A percentile compares a stretch with the other conserved stretches of the same genome.
These are phyloP conservation scores for Picea mariana DNA, from an alignment of 83 land plant genomes.

Conservation along the genomic window DNA sequence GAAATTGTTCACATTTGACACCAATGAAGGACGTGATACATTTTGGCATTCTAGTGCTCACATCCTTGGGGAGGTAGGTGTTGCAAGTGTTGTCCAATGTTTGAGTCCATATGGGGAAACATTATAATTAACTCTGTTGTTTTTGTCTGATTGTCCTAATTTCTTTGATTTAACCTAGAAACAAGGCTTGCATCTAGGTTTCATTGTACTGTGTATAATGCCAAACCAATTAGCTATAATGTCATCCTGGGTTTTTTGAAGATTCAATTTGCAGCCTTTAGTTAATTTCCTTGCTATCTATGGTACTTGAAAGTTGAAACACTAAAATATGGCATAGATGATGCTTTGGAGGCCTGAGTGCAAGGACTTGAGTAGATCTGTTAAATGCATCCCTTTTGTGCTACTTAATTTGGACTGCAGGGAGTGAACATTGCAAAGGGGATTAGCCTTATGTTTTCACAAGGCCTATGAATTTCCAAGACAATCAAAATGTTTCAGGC, in stretches of 20 bases:
- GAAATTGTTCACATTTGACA: conserved; percentile 72
- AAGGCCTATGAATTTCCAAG: neutral
- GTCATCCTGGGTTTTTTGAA: neutral
- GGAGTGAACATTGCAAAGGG: neutral
- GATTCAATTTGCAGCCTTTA: neutral
- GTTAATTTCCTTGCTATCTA: neutral
- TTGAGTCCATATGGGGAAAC: neutral
- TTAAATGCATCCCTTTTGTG: too few relatives aligned
- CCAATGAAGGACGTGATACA: conserved; percentile 93
- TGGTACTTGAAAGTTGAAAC: neutral
- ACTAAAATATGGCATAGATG: neutral
- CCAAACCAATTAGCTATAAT: neutral
- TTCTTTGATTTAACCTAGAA: too few relatives aligned
- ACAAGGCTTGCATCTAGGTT: neutral
- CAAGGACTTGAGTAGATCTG: too few relatives aligned
- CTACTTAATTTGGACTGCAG: too few relatives aligned
- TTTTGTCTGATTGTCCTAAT: neutral
- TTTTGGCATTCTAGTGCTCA: conserved; percentile 99
- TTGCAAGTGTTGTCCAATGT: neutral
- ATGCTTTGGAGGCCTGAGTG: neutral
- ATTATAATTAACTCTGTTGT: neutral
- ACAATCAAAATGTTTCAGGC: neutral
- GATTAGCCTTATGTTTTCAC: neutral
- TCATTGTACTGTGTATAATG: neutral
- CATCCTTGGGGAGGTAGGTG: conserved; percentile 89